Evolutionary conservation across 345 rosid species (phyloP).

Genomic region (Sisymbrium altissimum): DNA sequence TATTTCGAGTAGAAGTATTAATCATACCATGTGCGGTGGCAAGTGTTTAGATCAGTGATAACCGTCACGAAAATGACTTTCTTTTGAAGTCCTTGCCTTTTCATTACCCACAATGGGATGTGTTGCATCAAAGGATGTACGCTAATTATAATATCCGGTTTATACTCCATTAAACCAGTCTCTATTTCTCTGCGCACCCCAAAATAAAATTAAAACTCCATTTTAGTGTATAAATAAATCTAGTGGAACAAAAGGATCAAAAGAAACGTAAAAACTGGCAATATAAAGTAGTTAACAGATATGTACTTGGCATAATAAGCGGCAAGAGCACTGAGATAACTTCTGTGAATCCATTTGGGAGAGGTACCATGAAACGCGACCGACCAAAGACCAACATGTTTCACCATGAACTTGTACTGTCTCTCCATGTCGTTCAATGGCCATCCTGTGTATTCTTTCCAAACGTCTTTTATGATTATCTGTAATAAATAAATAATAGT

Average conservation of each 20-base stretch:
- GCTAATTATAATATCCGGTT: constrained; percentile 88
- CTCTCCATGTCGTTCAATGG: constrained; percentile 94
- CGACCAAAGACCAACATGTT: constrained; percentile 92
- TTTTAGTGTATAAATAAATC: neutral
- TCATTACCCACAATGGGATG: constrained; percentile 88
- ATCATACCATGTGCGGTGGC: constrained; percentile 90
- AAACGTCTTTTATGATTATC: constrained; percentile 90
- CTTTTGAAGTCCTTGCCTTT: constrained; percentile 88
- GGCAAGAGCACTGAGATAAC: constrained; percentile 92
- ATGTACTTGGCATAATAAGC: constrained; percentile 93
- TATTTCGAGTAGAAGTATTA: neutral
- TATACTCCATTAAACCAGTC: constrained; percentile 90
- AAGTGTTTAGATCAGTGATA: constrained; percentile 87
- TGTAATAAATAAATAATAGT: constrained; percentile 17
- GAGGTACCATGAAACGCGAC: constrained; percentile 94
- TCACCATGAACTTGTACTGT: constrained; percentile 93
- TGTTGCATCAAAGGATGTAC: constrained; percentile 99
- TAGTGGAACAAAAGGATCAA: neutral
- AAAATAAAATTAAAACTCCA: neutral
- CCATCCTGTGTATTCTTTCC: constrained; percentile 98
- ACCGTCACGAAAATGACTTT: constrained; percentile 90
- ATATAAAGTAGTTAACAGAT: neutral
- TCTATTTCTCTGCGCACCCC: constrained; percentile 70
- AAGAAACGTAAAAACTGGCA: neutral
- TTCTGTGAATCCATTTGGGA: constrained; percentile 86